Percentiles rank a stretch among this genome's conserved stretches.
Evolutionary conservation across 2,329 filamentous ascomycete species (phyloP).

Genomic region (Neoascochyta sp.): DNA sequence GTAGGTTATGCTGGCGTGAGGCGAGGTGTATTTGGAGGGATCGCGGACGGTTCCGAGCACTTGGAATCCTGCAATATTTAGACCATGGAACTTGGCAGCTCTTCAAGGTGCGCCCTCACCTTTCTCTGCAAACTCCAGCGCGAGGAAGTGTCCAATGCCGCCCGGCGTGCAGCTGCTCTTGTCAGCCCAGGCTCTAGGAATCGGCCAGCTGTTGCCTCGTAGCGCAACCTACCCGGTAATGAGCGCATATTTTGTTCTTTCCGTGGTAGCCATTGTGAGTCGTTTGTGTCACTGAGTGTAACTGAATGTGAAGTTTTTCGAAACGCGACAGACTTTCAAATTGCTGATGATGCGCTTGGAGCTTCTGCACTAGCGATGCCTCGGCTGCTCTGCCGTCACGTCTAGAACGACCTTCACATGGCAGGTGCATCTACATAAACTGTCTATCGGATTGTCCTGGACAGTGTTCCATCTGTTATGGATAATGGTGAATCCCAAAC

Average conservation of each 20-base stretch:
- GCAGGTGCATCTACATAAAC: no score
- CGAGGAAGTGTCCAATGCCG: slow-evolving; percentile 58
- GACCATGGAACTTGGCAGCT: no score
- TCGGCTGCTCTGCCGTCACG: slow-evolving; percentile 5
- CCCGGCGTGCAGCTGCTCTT: slow-evolving; percentile 48
- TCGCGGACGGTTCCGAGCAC: slow-evolving; percentile 59
- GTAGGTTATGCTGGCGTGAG: slow-evolving; percentile 52
- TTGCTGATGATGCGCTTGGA: no score
- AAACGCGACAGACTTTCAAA: no score
- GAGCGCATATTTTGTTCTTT: slow-evolving; percentile 28
- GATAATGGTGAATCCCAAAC: no score
- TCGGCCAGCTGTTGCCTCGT: slow-evolving; percentile 1
- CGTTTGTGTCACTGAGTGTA: no score
- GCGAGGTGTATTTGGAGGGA: slow-evolving; percentile 47
- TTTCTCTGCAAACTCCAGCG: slow-evolving; percentile 53
- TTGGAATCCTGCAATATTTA: slow-evolving; percentile 42
- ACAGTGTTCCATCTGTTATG: no score
- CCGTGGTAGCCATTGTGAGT: slow-evolving; percentile 12
- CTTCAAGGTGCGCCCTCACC: slow-evolving; percentile 26
- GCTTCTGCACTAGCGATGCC: no score
- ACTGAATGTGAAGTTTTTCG: background rate
- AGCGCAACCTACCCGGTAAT: slow-evolving; percentile 35
- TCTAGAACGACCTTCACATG: no score
- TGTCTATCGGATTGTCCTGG: no score
- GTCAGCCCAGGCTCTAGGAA: slow-evolving; percentile 9